Conservation (phyloP, 192 early-diverging fungal genomes). For the Endogone sp. region DNA sequence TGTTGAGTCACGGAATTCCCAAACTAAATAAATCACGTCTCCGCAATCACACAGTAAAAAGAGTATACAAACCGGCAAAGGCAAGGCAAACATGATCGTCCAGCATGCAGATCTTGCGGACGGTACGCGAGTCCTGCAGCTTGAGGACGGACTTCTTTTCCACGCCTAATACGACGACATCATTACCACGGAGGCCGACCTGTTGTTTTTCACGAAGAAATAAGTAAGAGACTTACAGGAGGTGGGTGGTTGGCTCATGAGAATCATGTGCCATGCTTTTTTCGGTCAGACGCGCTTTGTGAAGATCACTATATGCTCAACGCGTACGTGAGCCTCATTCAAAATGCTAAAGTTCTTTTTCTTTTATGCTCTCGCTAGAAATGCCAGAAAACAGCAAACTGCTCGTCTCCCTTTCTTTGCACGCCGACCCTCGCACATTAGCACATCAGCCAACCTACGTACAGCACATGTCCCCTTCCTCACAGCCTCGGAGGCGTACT, state of each 20-base stretch:
- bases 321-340: too few species aligned
- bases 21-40: background rate
- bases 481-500: conserved; percentile 98
- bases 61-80: conserved; percentile 69
- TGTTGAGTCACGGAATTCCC: background rate
- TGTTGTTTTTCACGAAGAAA: conserved; percentile 24
- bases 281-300: too few species aligned
- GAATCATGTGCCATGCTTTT: conserved; percentile 6
- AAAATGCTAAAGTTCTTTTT: too few species aligned
- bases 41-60: too few species aligned
- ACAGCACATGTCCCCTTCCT: conserved; percentile 96
- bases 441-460: conserved; percentile 33
- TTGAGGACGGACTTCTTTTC: conserved; percentile 94
- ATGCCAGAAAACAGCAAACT: background rate
- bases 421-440: conserved; percentile 1
- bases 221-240: background rate
- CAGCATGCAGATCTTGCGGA: conserved; percentile 94
- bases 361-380: too few species aligned
- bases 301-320: too few species aligned
- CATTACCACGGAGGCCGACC: conserved; percentile 94
- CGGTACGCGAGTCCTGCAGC: conserved; percentile 95
- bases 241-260: background rate
- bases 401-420: background rate
- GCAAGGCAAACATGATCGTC: conserved; percentile 97
- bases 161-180: conserved; percentile 91